Conservation (phyloP, 768 basidiomycete genomes). For the Leccinum uliginosum region DNA sequence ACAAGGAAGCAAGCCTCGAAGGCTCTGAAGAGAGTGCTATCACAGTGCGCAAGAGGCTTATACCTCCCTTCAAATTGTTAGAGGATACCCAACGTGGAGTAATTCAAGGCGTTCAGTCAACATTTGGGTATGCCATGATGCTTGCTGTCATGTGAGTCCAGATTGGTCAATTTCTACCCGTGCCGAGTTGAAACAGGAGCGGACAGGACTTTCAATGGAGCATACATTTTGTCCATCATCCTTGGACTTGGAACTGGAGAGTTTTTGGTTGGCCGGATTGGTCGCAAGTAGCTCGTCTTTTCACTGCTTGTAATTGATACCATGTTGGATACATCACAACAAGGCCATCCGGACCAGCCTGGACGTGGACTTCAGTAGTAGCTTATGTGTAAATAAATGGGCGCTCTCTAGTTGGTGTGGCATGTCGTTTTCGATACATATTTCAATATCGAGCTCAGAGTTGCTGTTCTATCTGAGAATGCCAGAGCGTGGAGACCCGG, state of each 20-base stretch:
- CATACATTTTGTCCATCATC: slow-evolving; percentile 70
- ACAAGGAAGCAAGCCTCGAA: slow-evolving; percentile 1
- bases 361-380: too few relatives aligned
- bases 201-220: slow-evolving; percentile 77
- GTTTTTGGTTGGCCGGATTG: slow-evolving; percentile 59
- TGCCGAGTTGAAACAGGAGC: slow-evolving; percentile 6
- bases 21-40: background rate
- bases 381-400: background rate
- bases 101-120: slow-evolving; percentile 57
- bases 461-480: background rate
- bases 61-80: slow-evolving; percentile 57
- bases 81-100: slow-evolving; percentile 72
- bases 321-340: background rate
- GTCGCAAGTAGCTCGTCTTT: slow-evolving; percentile 11
- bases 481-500: background rate
- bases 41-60: slow-evolving; percentile 26
- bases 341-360: background rate
- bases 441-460: too few relatives aligned
- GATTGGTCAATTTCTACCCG: background rate
- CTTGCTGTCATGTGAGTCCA: slow-evolving; percentile 67
- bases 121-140: slow-evolving; percentile 72
- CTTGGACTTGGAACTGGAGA: slow-evolving; percentile 74
- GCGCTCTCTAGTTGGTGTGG: background rate
- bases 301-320: background rate
- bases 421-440: background rate